phyloP scores from a whole-genome alignment of 2,329 filamentous ascomycete species.

The Aspergillus viridinutans region DNA sequence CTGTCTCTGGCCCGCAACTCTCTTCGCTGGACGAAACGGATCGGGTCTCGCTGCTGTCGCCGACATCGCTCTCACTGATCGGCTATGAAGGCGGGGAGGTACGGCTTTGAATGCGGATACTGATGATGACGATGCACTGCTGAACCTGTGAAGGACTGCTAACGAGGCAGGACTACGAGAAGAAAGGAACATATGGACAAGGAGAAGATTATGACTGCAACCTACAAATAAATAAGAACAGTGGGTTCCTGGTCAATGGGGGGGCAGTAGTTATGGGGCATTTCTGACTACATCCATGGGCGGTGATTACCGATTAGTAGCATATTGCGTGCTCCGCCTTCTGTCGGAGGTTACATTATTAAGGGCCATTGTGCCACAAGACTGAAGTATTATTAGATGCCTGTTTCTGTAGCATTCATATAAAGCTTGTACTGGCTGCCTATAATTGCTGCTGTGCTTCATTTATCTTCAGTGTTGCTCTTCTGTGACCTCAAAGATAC shows the following conservation, averaged over 20 bases:
- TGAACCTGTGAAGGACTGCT: neutral
- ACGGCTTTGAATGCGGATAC: slow-evolving; percentile 3
- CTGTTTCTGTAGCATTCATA: neutral
- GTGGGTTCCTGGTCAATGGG: neutral
- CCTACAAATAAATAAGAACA: neutral
- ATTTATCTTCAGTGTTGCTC: neutral
- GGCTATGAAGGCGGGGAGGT: slow-evolving; percentile 17
- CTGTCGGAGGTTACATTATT: neutral
- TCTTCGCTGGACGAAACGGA: slow-evolving; percentile 44
- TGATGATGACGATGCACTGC: slow-evolving; percentile 1
- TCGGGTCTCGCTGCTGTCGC: slow-evolving; percentile 34
- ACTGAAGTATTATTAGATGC: neutral
- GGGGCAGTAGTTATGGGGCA: neutral
- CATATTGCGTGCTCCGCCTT: neutral
- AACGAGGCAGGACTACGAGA: neutral
- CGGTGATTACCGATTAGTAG: neutral
- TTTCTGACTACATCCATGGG: neutral
- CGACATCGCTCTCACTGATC: slow-evolving; percentile 35
- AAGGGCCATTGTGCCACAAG: neutral
- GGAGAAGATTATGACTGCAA: neutral
- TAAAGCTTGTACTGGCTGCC: neutral
- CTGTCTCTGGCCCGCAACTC: slow-evolving; percentile 48
- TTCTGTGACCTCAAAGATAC: neutral
- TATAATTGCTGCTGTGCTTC: neutral
- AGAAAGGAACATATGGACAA: neutral